Conservation (phyloP, 176 grass and related monocot species). For the Areca catechu region DNA sequence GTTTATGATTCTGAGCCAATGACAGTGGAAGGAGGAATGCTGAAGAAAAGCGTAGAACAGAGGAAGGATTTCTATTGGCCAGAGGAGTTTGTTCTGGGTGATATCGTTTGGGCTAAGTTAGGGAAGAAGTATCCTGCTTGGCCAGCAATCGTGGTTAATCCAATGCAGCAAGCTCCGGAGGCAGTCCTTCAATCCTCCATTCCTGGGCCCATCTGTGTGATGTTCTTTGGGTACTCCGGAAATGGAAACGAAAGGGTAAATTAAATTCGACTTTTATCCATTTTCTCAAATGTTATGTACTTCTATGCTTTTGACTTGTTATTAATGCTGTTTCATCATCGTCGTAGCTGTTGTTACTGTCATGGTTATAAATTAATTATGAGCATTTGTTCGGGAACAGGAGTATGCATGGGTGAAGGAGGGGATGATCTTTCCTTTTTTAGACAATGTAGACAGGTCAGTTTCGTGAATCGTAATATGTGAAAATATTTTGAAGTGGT, state of each 20-base stretch:
- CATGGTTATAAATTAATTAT: too few species aligned
- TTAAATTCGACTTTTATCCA: neutral
- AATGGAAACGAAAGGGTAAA: conserved; percentile 56
- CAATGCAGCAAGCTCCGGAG: conserved; percentile 47
- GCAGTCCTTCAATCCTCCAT: conserved; percentile 33
- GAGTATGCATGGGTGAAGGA: conserved; percentile 76
- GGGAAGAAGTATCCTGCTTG: conserved; percentile 67
- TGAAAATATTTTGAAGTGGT: neutral
- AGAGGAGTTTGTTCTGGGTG: conserved; percentile 48
- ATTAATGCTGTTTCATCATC: too few species aligned
- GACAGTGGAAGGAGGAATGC: conserved; percentile 12
- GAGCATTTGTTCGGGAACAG: conserved; percentile 24
- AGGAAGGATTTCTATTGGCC: conserved; percentile 17
- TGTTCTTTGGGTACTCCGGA: conserved; percentile 70
- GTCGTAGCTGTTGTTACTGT: neutral
- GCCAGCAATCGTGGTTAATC: conserved; percentile 71
- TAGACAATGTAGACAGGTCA: conserved; percentile 78
- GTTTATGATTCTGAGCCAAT: conserved; percentile 14
- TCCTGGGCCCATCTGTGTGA: conserved; percentile 49
- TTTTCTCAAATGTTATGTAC: too few species aligned
- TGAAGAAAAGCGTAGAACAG: conserved; percentile 11
- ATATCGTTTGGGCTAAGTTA: conserved; percentile 84
- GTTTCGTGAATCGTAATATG: conserved; percentile 21
- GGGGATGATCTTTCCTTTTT: conserved; percentile 78
- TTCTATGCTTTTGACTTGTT: too few species aligned